A percentile compares a stretch with the other conserved stretches of the same genome.
These are phyloP conservation scores for Rhytidiadelphus loreus DNA, from an alignment of 225 moss, liverwort and hornwort species.

Conservation along the genomic window DNA sequence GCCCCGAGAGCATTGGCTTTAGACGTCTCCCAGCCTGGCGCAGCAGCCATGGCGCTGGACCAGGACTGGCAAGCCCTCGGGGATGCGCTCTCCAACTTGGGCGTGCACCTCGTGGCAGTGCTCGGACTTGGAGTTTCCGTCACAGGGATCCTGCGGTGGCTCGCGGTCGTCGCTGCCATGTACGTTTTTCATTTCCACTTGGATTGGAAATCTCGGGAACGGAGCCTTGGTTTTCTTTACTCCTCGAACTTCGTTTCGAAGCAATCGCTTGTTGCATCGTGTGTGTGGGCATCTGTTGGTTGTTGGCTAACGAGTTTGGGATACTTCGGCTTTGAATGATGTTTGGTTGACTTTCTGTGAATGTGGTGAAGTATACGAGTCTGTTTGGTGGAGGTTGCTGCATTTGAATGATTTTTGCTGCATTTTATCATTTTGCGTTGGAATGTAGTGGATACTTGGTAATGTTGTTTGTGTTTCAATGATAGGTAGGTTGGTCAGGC, in stretches of 20 bases:
- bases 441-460: not conserved
- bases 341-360: not conserved
- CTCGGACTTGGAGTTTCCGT: not conserved
- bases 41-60: conserved; percentile 19
- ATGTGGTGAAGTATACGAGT: not conserved
- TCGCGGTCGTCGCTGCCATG: conserved; percentile 45
- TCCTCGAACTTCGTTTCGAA: not conserved
- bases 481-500: not conserved
- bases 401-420: not conserved
- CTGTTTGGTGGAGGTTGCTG: too few species aligned
- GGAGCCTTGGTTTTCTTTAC: too few species aligned
- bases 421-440: not conserved
- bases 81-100: conserved; percentile 11
- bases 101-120: conserved; percentile 8
- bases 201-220: not conserved
- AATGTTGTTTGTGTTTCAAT: not conserved
- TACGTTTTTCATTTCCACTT: not conserved
- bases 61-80: conserved; percentile 39
- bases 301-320: not conserved
- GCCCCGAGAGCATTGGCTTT: conserved; percentile 17
- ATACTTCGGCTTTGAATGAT: not conserved
- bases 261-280: not conserved
- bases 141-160: conserved; percentile 11
- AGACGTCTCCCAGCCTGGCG: conserved; percentile 27
- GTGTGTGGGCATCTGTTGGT: not conserved